Evolutionary conservation across 2,329 filamentous ascomycete species (phyloP), one percentile per base, ranked within the genome.

Genomic region (Penicillium sp.): DNA sequence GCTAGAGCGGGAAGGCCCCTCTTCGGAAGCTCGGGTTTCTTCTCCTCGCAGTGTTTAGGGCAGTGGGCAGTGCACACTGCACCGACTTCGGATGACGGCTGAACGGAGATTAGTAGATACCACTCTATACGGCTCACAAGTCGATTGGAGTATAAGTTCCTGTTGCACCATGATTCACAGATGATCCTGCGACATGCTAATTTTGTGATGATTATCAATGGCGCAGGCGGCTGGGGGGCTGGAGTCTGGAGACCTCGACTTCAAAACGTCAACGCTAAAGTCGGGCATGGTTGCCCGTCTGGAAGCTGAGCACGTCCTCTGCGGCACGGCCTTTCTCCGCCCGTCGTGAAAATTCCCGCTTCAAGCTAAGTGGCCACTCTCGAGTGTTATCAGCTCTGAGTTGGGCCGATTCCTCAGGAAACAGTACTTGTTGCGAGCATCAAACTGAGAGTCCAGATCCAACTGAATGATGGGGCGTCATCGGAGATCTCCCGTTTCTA

Each of bases 11-110:
- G 55, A 63, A 51, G 57, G 47, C 47, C 58, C 60, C 58, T 62
- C 49, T 51, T 64, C 62, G 62, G 62, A 64, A 58, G 54, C 46
- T 64, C 61, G 58, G 62, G 54, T 49, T n/a, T n/a, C n/a, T n/a
- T 62, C 51, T 62, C 29, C 48, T 56, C 41, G 49, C 60, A 31
- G 44, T 17, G n/a, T 49, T 44, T 51, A 17, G 55, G 29, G 13
- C 23, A 19, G 30, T 17, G 55, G 26, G 55, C 46, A 41, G 46
- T 31, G 49, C 30, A 47, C 46, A 15, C 30, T 50, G 31, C 31
- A 47, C 46, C 19, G 23, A 31, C 9, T 47, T 46, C 26, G 53
- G 53, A 45, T 23, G 19, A 56, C 29, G 17, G 41, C 31, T 30
- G 49, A 30, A 54, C 48, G 48, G 54, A 29, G 38, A 29, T 49